Base-by-base conservation (phyloP, 331 rosid species). In the Quercus phellos region DNA sequence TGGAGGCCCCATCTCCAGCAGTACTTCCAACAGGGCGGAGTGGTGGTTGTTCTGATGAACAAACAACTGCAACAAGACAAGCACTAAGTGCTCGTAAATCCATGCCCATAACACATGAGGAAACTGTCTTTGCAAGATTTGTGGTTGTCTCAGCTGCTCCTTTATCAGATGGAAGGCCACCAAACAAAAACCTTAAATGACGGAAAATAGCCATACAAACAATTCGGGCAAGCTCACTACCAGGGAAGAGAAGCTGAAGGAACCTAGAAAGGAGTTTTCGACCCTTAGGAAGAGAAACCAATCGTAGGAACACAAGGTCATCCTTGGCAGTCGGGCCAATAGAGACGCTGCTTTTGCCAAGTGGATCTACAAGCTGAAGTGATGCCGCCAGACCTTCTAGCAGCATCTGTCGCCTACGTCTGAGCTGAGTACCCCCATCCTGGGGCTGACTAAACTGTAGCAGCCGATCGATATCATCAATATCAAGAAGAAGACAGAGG, bases 31-130 rank as follows among this genome's bases (percentile, higher is more conserved):
- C 74, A 38, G 92, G 95, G 4, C 91, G 92, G 4, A 90, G 85
- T n/a, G 95, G 95, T 18, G 95, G 95, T 79, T 87, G 95, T 86
- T 90, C 95, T 19, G 95, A 77, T 42, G 95, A 90, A 78, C 95
- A 90, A 80, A 88, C 95, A 0, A 90, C 95, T 18, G 95, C 95
- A 59, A 87, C 92, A 78, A 90, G 91, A 77, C 95, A 90, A 77
- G 90, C 90, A 82, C 92, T 86, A 24, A 90, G 79, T 14, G 90
- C 88, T 70, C 95, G 84, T 22, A 90, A 86, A 85, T 88, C 92
- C 95, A 88, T 88, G 70, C 89, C 90, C 75, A 51, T 83, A 34
- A 90, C 88, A 75, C 91, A 88, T 6, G 83, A 76, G 64, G 87
- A 90, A 75, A 90, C 92, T 29, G 76, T 81, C 80, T 77, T 87